Evolutionary conservation across 2,329 filamentous ascomycete genomes (phyloP), one percentile per base, ranked within the genome.

Genomic region (Xylariaceae sp.): DNA sequence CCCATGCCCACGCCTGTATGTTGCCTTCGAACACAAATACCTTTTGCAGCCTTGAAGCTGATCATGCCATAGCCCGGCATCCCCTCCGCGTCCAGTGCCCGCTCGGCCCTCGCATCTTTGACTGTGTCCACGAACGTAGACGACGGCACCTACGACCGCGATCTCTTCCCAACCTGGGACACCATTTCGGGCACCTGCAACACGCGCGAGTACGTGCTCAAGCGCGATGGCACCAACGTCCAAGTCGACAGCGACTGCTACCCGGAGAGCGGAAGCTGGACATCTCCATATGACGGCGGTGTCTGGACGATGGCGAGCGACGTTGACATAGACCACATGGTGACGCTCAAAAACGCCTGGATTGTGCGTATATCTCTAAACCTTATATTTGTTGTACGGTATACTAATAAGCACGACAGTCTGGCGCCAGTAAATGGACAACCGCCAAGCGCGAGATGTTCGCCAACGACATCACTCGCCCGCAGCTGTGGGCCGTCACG

Each of bases 241-340:
- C 73, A 79, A 4, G 77, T 80, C 29, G 77, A 81, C 69, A 75
- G 72, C 10, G 76, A 80, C 27, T 95, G 90, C 71, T 73, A 79
- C 1, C 72, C 87, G 0, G 85, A 79, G 0, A 83, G 81, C 3
- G 90, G 91, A 4, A 77, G 75, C 0, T 94, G 91, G 90, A 72
- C 70, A 33, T 86, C 82, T 29, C 87, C 88, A 0, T 94, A 89
- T 68, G 90, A 93, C 65, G 89, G 88, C 13, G 85, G 75, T 0
- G 84, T 78, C 1, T 91, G 87, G 86, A 87, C 83, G 0, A 75
- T 77, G 0, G 82, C 88, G 1, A 81, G 78, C 15, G 87, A 92
- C 62, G 70, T 94, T 1, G 89, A 93, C 62, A 93, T 94, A 55
- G 91, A 94, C 70, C 91, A 94, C 69, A 79, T 94, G 73, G 88